Conservation (phyloP, 257 asterid genomes). For the Solanum sejunctum region DNA sequence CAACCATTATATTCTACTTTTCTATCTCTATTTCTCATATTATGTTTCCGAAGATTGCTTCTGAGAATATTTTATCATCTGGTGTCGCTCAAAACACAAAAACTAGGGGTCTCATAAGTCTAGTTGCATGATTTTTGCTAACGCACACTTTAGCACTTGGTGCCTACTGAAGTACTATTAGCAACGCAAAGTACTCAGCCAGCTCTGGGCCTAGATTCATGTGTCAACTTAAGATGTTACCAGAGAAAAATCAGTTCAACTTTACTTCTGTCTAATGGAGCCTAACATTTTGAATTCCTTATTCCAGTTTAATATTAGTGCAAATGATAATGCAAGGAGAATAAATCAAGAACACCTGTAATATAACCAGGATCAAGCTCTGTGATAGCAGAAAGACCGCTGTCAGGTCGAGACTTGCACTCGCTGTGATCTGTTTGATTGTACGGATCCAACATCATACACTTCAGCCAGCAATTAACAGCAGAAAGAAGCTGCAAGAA, state of each 20-base stretch:
- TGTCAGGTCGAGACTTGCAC: conserved; percentile 98
- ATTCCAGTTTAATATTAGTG: background rate
- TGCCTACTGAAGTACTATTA: background rate
- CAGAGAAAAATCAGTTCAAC: background rate
- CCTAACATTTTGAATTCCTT: background rate
- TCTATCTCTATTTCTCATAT: background rate
- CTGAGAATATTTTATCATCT: background rate
- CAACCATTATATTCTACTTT: background rate
- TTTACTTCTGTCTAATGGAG: background rate
- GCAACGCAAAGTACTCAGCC: background rate
- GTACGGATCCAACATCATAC: conserved; percentile 80
- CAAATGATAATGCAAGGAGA: background rate
- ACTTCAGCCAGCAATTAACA: conserved; percentile 94
- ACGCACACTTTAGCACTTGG: background rate
- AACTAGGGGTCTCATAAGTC: background rate
- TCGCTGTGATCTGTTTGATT: conserved; percentile 94
- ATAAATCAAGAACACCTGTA: conserved; percentile 40
- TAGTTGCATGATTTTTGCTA: background rate
- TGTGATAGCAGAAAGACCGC: conserved; percentile 96
- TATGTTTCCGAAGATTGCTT: background rate
- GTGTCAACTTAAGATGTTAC: background rate
- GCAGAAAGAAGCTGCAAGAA: conserved; percentile 83
- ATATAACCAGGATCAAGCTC: conserved; percentile 99
- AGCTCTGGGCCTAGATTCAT: background rate
- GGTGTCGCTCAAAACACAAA: background rate